phyloP scores from a whole-genome alignment of 495 filamentous ascomycete genomes.

The Pyrenula aspistea region DNA sequence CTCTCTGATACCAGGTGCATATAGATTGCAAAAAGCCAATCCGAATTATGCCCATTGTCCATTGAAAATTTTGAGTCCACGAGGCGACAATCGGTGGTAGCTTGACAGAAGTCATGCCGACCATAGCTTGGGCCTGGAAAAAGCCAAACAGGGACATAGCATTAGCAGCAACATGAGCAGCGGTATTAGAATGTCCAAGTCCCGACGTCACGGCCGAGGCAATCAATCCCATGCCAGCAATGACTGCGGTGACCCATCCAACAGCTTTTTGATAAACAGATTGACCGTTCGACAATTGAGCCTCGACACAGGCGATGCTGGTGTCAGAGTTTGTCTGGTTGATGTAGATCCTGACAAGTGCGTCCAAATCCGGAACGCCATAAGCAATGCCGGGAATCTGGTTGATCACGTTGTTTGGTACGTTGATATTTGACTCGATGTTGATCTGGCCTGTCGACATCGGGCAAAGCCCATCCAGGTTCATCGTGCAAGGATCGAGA shows the following conservation, averaged over 20 bases:
- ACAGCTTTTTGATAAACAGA: conserved; percentile 73
- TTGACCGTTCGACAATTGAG: conserved; percentile 69
- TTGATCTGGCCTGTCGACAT: conserved; percentile 61
- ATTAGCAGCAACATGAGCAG: conserved; percentile 78
- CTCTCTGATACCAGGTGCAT: conserved; percentile 77
- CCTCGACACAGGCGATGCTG: conserved; percentile 68
- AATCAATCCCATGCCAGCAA: conserved; percentile 60
- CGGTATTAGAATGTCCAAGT: conserved; percentile 73
- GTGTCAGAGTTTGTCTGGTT: conserved; percentile 39
- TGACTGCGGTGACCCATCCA: conserved; percentile 66
- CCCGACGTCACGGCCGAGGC: conserved; percentile 59
- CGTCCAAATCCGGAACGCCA: conserved; percentile 70
- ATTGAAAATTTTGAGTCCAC: conserved; percentile 87
- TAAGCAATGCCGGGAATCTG: conserved; percentile 63
- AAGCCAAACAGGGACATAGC: conserved; percentile 77
- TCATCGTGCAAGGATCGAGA: conserved; percentile 57
- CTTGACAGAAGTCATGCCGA: conserved; percentile 60
- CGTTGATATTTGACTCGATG: conserved; percentile 46
- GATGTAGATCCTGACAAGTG: conserved; percentile 57
- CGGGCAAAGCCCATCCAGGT: conserved; percentile 60
- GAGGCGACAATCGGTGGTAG: conserved; percentile 69
- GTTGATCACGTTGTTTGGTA: conserved; percentile 34
- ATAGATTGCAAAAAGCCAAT: conserved; percentile 68
- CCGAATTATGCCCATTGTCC: conserved; percentile 80
- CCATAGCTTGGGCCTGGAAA: conserved; percentile 78